Percentiles rank a stretch among this genome's conserved stretches.
Evolutionary conservation across 805 yeast species (phyloP).

Genomic region (Kluyveromyces nonfermentans): DNA sequence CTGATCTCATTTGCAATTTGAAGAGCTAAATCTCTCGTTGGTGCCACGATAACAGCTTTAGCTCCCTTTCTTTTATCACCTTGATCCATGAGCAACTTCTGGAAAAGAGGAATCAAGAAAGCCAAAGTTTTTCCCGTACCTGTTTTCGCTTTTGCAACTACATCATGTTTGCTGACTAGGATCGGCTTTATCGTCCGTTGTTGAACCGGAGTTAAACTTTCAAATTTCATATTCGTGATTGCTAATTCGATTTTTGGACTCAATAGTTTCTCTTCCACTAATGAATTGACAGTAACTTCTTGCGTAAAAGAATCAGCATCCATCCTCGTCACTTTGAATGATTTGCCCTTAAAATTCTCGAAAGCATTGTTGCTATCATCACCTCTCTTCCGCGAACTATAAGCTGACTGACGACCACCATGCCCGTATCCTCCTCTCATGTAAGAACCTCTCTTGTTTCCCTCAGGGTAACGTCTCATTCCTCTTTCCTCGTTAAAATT

Average conservation of each 20-base stretch:
- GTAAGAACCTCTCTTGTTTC: background rate
- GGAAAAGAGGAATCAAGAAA: conserved; percentile 71
- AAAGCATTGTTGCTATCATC: conserved; percentile 8
- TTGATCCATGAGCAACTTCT: conserved; percentile 36
- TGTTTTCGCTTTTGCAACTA: conserved; percentile 84
- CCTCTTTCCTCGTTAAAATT: conserved; percentile 7
- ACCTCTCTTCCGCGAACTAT: conserved; percentile 5
- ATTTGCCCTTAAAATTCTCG: conserved; percentile 1
- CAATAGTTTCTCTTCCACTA: conserved; percentile 24
- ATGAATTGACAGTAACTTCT: conserved; percentile 22
- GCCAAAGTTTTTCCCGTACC: conserved; percentile 95
- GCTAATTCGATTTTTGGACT: conserved; percentile 28
- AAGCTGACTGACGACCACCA: conserved; percentile 1
- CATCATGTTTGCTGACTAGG: conserved; percentile 44
- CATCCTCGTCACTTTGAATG: conserved; percentile 2
- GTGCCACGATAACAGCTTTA: conserved; percentile 64
- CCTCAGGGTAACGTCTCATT: background rate
- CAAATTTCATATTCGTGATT: conserved; percentile 36
- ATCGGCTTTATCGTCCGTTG: conserved; percentile 51
- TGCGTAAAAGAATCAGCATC: conserved; percentile 2
- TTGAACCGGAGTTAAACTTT: conserved; percentile 60
- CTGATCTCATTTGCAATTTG: conserved; percentile 64
- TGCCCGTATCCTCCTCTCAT: background rate
- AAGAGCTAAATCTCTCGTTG: conserved; percentile 84
- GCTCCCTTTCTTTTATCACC: conserved; percentile 32